These are phyloP conservation scores for Punica granatum DNA, from an alignment of 345 rosid species.

Conservation along the genomic window DNA sequence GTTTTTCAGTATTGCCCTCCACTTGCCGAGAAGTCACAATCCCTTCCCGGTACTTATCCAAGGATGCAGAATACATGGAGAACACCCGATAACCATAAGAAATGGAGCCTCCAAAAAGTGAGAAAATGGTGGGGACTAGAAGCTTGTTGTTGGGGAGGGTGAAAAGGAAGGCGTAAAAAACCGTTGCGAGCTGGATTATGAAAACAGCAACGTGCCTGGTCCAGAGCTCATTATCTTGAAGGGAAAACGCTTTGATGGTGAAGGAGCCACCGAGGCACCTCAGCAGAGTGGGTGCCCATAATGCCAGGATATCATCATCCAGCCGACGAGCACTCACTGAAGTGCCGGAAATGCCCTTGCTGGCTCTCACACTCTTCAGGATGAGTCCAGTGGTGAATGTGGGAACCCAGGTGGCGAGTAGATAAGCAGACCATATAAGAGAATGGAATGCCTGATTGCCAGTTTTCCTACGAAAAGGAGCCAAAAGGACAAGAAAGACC, in stretches of 20 bases:
- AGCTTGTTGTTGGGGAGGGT: constrained; percentile 25
- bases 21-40: constrained; percentile 37
- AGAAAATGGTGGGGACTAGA: constrained; percentile 23
- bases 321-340: not conserved
- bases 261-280: constrained; percentile 61
- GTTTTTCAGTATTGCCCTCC: not conserved
- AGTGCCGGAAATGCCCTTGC: not conserved
- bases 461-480: constrained; percentile 43
- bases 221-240: constrained; percentile 70
- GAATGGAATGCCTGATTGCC: constrained; percentile 19
- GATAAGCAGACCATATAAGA: constrained; percentile 48
- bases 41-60: constrained; percentile 42
- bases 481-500: constrained; percentile 33
- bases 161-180: constrained; percentile 33
- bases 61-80: constrained; percentile 46
- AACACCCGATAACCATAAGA: constrained; percentile 49
- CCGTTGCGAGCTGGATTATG: constrained; percentile 29
- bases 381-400: constrained; percentile 49
- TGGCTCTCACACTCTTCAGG: constrained; percentile 23
- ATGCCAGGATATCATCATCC: constrained; percentile 34
- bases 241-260: constrained; percentile 51
- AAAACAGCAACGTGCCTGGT: constrained; percentile 40
- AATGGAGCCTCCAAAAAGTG: constrained; percentile 40
- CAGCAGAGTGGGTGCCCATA: constrained; percentile 65
- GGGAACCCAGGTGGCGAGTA: constrained; percentile 59